Base-by-base conservation (phyloP, 495 filamentous ascomycete species). In the Penicillium waksmanii region DNA sequence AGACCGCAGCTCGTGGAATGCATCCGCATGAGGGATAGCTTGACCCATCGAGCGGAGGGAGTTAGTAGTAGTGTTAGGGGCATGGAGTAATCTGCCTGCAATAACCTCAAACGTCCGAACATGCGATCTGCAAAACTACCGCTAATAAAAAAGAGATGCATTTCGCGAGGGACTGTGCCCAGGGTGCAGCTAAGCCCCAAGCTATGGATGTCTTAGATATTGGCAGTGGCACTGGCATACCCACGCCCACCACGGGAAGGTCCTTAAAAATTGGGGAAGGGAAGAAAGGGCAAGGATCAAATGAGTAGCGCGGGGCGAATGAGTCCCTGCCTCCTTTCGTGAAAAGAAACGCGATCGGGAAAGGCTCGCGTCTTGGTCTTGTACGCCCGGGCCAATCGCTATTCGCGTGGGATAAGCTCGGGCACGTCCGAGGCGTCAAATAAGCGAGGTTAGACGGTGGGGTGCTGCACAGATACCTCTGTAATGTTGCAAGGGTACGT, bases 351-450 rank as follows among this genome's bases (percentile, higher is more conserved):
- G 40, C 38, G 52, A 62, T 60, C 33, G 40, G 66, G 64, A 69
- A 69, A 69, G 66, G 66, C 61, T 64, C 66, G 61, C 56, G 66
- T 58, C 64, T 65, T 64, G 64, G 60, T 56, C 53, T 44, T 4
- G 42, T 19, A 31, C 27, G 27, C 51, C 21, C 19, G 35, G 40
- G 43, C 53, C 58, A 65, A 65, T 62, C 54, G 47, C 38, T 13
- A 33, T 15, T 15, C 43, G 34, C 2, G 48, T 13, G 40, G 51
- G n/a, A 46, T 21, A 53, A 51, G 31, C 50, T 54, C 46, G 44
- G 53, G 42, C 42, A 31, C 18, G 53, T 38, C 19, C 33, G 27
- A 36, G 50, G 56, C 60, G 57, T 55, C 57, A 55, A 60, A 51
- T 60, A 60, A 55, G 57, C 57, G 57, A 60, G 21, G 46, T 27